Conservation (phyloP, 352 stramenopile species). For the Phytophthora uliginosa region DNA sequence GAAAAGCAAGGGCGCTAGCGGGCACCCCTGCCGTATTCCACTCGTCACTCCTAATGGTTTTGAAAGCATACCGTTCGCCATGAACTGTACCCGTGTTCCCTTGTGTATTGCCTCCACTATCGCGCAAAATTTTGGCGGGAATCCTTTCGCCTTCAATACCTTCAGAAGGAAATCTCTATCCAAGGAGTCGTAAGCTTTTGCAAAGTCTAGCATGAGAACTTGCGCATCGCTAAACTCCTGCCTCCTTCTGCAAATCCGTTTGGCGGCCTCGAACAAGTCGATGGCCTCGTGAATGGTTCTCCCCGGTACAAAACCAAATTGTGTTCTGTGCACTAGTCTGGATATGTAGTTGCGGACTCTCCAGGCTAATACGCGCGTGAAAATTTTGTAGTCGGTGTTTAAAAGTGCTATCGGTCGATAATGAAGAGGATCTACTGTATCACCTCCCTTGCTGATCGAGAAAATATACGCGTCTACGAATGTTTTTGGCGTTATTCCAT, state of each 20-base stretch:
- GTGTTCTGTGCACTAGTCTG: not conserved
- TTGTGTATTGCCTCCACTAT: not conserved
- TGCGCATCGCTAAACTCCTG: not conserved
- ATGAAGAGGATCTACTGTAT: constrained; percentile 3
- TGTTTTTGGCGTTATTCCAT: not conserved
- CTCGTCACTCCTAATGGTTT: not conserved
- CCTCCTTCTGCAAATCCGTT: not conserved
- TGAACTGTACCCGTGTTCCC: not conserved
- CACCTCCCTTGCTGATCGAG: constrained; percentile 6
- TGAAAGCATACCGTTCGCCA: not conserved
- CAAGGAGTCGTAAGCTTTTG: constrained; percentile 3
- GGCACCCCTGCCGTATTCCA: constrained; percentile 14
- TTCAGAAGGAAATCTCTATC: not conserved
- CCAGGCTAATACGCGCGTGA: constrained; percentile 10
- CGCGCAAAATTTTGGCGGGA: not conserved
- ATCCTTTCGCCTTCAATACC: constrained; percentile 5
- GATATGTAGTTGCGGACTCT: not conserved
- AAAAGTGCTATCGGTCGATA: constrained; percentile 6
- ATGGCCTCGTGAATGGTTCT: constrained; percentile 13
- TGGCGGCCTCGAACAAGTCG: constrained; percentile 9
- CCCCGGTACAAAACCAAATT: constrained; percentile 5
- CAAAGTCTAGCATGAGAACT: constrained; percentile 13
- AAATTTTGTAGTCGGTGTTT: constrained; percentile 9
- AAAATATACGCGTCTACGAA: not conserved
- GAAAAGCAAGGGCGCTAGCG: constrained; percentile 8